Evolutionary conservation across 1,139 yeast genomes (phyloP), one percentile per base, ranked within the genome.

Genomic region (Arxiozyma slooffiae): DNA sequence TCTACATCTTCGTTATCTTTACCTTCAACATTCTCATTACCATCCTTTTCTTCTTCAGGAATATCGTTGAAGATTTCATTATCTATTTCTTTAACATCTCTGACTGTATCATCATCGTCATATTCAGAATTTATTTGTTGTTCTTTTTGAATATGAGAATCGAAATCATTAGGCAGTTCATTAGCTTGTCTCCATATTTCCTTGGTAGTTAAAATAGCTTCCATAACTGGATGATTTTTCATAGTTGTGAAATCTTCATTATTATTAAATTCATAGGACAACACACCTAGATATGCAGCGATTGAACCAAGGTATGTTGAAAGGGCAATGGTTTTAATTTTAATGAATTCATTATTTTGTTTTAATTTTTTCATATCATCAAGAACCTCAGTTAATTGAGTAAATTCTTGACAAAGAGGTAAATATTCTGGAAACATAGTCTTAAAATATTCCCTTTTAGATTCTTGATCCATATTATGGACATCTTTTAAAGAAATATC

Each of bases 161-260:
- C 55, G 26, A 50, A 60, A 16, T 53, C 63, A 20, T 70, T 72
- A 6, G 75, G 73, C 40, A 83, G 64, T 52, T 71, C 79, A 48
- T 66, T 73, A 3, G 88, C 90, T 59, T 83, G 90, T 64, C 94
- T 78, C 96, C 97, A 90, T n/a, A 85, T 76, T 64, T 89, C 96
- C 58, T 94, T 77, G 3, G 92, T 76, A 50, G 85, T 81, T 52
- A 90, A 49, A 44, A 90, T 83, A 36, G 84, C 77, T 61, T 86
- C 90, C 96, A 90, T 89, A 2, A 90, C 84, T 2, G 92, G 86
- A 59, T 84, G 90, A 52, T 86, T 94, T 60, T 85, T 88, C 83
- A 90, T 80, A 34, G 82, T 74, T 11, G 57, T 47, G 60, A 82
- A 81, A 8, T 75, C 74, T 49, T 81, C 85, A 41, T 73, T 72